These are phyloP conservation scores for Brachypodium distachyon DNA, from an alignment of 202 grass and related monocot genomes.

Conservation along the genomic window DNA sequence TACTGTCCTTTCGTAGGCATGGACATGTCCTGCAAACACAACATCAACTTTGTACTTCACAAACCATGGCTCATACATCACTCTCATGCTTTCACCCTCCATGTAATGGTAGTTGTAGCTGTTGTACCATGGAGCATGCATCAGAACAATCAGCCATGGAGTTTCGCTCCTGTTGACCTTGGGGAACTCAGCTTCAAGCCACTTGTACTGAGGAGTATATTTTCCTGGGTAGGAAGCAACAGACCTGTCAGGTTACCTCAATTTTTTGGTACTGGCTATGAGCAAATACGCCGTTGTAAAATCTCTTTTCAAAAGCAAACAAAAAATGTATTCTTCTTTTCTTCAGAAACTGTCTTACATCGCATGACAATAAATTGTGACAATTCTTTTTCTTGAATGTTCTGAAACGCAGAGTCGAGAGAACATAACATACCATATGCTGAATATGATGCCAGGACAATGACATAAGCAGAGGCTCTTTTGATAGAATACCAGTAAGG, in stretches of 20 bases:
- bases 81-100: slow-evolving; percentile 91
- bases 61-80: slow-evolving; percentile 81
- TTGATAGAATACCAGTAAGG: slow-evolving; percentile 92
- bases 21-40: slow-evolving; percentile 84
- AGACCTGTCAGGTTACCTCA: neutral
- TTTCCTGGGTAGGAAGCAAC: slow-evolving; percentile 39
- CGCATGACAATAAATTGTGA: neutral
- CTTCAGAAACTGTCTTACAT: neutral
- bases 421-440: slow-evolving; percentile 52
- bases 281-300: neutral
- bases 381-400: neutral
- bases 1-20: slow-evolving; percentile 88
- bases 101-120: slow-evolving; percentile 95
- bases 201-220: slow-evolving; percentile 84
- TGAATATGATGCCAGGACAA: slow-evolving; percentile 78
- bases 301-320: neutral
- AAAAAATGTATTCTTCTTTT: neutral
- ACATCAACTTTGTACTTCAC: slow-evolving; percentile 84
- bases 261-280: neutral
- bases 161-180: slow-evolving; percentile 93
- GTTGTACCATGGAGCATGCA: slow-evolving; percentile 95
- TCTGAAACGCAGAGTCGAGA: neutral
- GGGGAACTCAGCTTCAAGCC: slow-evolving; percentile 68
- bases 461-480: slow-evolving; percentile 68
- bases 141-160: slow-evolving; percentile 79